Evolutionary conservation across 1,284 basidiomycete species (phyloP).

Genomic region (Polyporus tsugae): DNA sequence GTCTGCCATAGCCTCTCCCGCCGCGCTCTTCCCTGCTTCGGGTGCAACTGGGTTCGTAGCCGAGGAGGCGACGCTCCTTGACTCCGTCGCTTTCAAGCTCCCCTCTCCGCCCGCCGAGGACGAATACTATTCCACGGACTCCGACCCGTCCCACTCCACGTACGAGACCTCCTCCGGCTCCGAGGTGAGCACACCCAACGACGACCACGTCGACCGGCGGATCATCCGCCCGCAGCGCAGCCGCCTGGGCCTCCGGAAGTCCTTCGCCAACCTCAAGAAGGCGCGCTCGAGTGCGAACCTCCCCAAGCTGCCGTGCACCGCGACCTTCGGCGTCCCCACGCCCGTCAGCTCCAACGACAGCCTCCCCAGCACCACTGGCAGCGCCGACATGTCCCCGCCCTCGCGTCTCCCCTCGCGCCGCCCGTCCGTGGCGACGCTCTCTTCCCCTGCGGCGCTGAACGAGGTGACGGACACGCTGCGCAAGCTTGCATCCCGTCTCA

Average conservation of each 20-base stretch:
- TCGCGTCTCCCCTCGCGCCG: constrained; percentile 23
- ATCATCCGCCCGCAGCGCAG: constrained; percentile 21
- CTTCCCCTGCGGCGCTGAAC: constrained; percentile 11
- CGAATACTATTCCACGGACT: constrained; percentile 10
- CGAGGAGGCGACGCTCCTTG: constrained; percentile 8
- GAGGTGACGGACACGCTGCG: constrained; percentile 27
- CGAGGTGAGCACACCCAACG: background rate
- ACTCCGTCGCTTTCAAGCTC: constrained; percentile 17
- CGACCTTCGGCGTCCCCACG: background rate
- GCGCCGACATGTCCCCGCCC: background rate
- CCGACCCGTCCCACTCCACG: background rate
- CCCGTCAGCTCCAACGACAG: constrained; percentile 10
- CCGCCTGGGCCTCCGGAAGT: constrained; percentile 16
- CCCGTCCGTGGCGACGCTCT: constrained; percentile 22
- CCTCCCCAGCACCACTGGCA: background rate
- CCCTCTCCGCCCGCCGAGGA: constrained; percentile 7
- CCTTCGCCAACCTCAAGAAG: constrained; percentile 18
- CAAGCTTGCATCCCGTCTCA: constrained; percentile 17
- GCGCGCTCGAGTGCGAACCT: constrained; percentile 10
- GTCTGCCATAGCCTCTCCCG: background rate
- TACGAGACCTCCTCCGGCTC: background rate
- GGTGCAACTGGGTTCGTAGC: constrained; percentile 9
- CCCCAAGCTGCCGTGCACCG: background rate
- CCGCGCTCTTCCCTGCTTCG: constrained; percentile 11
- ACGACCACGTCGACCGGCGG: constrained; percentile 23